Conservation (phyloP, 257 asterid species). For the Gentiana macrophylla region DNA sequence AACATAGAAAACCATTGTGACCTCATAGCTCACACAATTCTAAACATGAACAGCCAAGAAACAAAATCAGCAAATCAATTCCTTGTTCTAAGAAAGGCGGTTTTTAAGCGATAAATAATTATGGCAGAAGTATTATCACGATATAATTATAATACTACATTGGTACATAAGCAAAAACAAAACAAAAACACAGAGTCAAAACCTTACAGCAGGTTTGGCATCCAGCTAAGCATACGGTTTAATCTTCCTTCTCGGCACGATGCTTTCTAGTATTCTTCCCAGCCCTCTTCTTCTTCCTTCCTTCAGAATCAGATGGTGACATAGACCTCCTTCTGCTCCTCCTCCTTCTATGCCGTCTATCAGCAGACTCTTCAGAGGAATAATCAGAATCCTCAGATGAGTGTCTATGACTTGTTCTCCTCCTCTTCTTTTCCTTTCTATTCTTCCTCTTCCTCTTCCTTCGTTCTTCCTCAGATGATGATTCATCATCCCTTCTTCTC, state of each 20-base stretch:
- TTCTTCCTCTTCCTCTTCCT: conserved; percentile 13
- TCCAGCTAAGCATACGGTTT: background rate
- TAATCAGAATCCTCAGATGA: conserved; percentile 27
- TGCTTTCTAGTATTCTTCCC: conserved; percentile 62
- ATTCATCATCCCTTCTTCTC: conserved; percentile 4
- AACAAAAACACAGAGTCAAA: too few species aligned
- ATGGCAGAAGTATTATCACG: too few species aligned
- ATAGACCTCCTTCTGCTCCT: conserved; percentile 42
- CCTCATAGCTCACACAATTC: too few species aligned
- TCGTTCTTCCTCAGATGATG: conserved; percentile 7
- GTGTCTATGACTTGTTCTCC: conserved; percentile 15
- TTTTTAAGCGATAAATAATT: too few species aligned
- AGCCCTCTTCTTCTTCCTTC: conserved; percentile 61
- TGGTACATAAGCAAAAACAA: too few species aligned
- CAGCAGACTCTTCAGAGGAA: conserved; percentile 49
- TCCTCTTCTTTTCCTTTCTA: conserved; percentile 11
- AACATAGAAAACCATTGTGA: too few species aligned
- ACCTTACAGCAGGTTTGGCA: too few species aligned
- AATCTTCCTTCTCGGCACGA: conserved; percentile 29
- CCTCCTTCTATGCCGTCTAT: conserved; percentile 42
- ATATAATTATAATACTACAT: too few species aligned
- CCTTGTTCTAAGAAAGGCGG: too few species aligned
- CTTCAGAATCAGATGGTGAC: conserved; percentile 47
- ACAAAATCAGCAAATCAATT: too few species aligned
- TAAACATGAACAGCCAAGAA: too few species aligned